These are phyloP conservation scores for Debaryomyces singareniensis DNA, from an alignment of 1,139 yeast species.

Conservation along the genomic window DNA sequence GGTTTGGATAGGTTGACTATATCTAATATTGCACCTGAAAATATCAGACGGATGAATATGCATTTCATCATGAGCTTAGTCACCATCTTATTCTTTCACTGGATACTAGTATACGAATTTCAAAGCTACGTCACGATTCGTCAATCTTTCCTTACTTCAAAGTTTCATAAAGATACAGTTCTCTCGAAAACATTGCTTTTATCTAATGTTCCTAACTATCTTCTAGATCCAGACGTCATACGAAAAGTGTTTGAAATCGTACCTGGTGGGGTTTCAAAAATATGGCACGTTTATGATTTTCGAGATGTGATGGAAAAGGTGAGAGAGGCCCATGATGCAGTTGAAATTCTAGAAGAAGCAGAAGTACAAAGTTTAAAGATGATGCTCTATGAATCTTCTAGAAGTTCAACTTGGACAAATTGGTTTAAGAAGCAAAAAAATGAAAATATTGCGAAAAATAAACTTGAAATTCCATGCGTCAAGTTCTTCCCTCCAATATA, in stretches of 20 bases:
- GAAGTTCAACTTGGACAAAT: background rate
- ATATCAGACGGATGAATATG: slow-evolving; percentile 39
- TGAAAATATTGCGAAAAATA: background rate
- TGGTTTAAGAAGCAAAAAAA: background rate
- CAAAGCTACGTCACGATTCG: slow-evolving; percentile 39
- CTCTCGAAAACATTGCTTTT: slow-evolving; percentile 39
- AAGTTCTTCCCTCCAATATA: slow-evolving; percentile 33
- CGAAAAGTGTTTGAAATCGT: slow-evolving; percentile 22
- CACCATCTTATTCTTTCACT: slow-evolving; percentile 49
- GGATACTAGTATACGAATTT: slow-evolving; percentile 45
- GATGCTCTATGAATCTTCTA: slow-evolving; percentile 4
- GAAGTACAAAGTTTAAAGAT: slow-evolving; percentile 14
- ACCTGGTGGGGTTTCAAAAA: slow-evolving; percentile 40
- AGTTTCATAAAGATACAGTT: slow-evolving; percentile 17
- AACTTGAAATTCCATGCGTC: slow-evolving; percentile 6
- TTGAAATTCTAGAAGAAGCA: slow-evolving; percentile 34
- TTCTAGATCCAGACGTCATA: slow-evolving; percentile 21
- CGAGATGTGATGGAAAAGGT: slow-evolving; percentile 24
- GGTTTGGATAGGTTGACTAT: slow-evolving; percentile 59
- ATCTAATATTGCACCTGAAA: slow-evolving; percentile 49
- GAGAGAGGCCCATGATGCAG: slow-evolving; percentile 23
- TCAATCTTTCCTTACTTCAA: slow-evolving; percentile 27
- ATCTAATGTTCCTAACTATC: slow-evolving; percentile 39
- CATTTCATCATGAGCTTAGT: slow-evolving; percentile 51
- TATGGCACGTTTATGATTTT: slow-evolving; percentile 49